These are phyloP conservation scores for Triticum aestivum DNA, from an alignment of 176 grass and related monocot genomes.

Conservation along the genomic window IWGSC_CS_RefSeq_v2.1 NC_057801.1:154931072-154931571, in stretches of 20 bases:
- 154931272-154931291: neutral
- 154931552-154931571: neutral
- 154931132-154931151: slow-evolving; percentile 34
- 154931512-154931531: neutral
- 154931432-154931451: slow-evolving; percentile 47
- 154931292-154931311: neutral
- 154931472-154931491: neutral
- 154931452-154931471: slow-evolving; percentile 39
- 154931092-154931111: neutral
- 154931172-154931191: neutral
- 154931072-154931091: neutral
- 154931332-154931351: neutral
- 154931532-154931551: neutral
- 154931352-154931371: slow-evolving; percentile 19
- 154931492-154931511: neutral
- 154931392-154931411: neutral
- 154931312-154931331: neutral
- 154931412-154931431: slow-evolving; percentile 2
- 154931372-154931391: neutral
- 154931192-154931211: neutral
- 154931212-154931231: slow-evolving; percentile 1
- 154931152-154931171: slow-evolving; percentile 38
- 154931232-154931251: slow-evolving; percentile 18
- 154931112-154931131: fast-evolving
- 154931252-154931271: slow-evolving; percentile 24